Conservation (phyloP, 2,329 filamentous ascomycete species). For the Fusarium robinianum region DNA sequence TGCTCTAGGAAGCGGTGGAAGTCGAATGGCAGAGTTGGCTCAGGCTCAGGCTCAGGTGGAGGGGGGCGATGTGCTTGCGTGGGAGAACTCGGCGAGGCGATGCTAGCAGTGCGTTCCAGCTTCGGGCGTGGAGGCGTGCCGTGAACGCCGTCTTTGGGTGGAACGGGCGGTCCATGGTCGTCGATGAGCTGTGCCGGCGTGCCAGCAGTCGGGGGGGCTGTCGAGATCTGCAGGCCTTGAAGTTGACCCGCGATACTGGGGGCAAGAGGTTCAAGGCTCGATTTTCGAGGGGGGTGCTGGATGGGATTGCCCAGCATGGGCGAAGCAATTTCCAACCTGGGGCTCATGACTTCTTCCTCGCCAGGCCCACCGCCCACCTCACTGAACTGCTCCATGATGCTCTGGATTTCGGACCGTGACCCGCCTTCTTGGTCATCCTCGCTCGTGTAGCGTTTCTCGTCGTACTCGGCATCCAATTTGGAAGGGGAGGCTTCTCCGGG, state of each 20-base stretch:
- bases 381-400: slow-evolving; percentile 95
- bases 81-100: slow-evolving; percentile 51
- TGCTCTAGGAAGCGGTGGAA: slow-evolving; percentile 98
- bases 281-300: slow-evolving; percentile 80
- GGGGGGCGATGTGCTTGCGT: slow-evolving; percentile 64
- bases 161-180: slow-evolving; percentile 60
- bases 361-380: slow-evolving; percentile 72
- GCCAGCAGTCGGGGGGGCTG: slow-evolving; percentile 45
- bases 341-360: slow-evolving; percentile 89
- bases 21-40: slow-evolving; percentile 88
- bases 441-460: slow-evolving; percentile 60
- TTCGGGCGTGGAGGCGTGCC: slow-evolving; percentile 44
- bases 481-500: slow-evolving; percentile 56
- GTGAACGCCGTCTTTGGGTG: slow-evolving; percentile 61
- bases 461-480: slow-evolving; percentile 57
- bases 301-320: slow-evolving; percentile 70
- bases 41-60: slow-evolving; percentile 74
- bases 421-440: slow-evolving; percentile 70
- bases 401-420: slow-evolving; percentile 87
- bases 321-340: slow-evolving; percentile 79
- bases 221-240: slow-evolving; percentile 48
- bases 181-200: slow-evolving; percentile 46
- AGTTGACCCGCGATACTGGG: slow-evolving; percentile 53
- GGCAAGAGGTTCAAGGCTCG: slow-evolving; percentile 77
- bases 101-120: slow-evolving; percentile 44